Percentiles rank a stretch among this genome's conserved stretches.
These are phyloP conservation scores for Cyberlindnera bimundalis DNA, from an alignment of 805 yeast species.

Conservation along the genomic window DNA sequence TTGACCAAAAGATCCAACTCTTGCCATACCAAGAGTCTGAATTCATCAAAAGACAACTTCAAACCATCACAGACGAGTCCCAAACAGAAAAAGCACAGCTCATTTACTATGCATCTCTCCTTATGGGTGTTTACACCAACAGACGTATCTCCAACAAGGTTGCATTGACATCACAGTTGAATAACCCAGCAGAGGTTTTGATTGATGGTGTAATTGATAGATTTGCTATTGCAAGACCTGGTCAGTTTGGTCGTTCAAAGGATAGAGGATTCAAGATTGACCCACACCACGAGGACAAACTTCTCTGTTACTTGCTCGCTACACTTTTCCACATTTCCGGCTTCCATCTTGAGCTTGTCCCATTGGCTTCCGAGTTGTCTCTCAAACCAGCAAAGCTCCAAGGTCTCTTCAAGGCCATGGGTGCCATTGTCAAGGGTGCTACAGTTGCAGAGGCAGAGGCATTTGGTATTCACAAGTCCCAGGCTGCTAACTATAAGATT, in stretches of 20 bases:
- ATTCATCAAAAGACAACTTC: conserved; percentile 46
- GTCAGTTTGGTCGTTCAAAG: conserved; percentile 68
- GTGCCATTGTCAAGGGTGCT: conserved; percentile 73
- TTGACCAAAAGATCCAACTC: conserved; percentile 47
- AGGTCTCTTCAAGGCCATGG: conserved; percentile 72
- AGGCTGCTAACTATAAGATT: conserved; percentile 64
- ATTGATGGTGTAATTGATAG: conserved; percentile 68
- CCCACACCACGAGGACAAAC: conserved; percentile 83
- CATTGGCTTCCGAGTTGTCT: conserved; percentile 80
- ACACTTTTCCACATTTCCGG: conserved; percentile 72
- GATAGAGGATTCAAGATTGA: conserved; percentile 78
- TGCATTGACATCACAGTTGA: conserved; percentile 55
- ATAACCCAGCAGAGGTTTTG: conserved; percentile 68
- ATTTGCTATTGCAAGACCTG: conserved; percentile 65
- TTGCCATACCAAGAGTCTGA: conserved; percentile 63
- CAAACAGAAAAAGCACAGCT: conserved; percentile 61
- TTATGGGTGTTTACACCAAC: conserved; percentile 76
- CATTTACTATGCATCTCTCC: conserved; percentile 73
- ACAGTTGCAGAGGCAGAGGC: conserved; percentile 74
- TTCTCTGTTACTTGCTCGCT: conserved; percentile 74
- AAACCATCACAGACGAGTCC: conserved; percentile 37
- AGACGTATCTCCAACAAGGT: conserved; percentile 61
- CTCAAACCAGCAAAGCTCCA: conserved; percentile 71
- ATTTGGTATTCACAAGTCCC: conserved; percentile 58
- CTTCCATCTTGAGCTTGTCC: conserved; percentile 70